Evolutionary conservation across 495 filamentous ascomycete genomes (phyloP).

Genomic region (Penicillium diatomitis): DNA sequence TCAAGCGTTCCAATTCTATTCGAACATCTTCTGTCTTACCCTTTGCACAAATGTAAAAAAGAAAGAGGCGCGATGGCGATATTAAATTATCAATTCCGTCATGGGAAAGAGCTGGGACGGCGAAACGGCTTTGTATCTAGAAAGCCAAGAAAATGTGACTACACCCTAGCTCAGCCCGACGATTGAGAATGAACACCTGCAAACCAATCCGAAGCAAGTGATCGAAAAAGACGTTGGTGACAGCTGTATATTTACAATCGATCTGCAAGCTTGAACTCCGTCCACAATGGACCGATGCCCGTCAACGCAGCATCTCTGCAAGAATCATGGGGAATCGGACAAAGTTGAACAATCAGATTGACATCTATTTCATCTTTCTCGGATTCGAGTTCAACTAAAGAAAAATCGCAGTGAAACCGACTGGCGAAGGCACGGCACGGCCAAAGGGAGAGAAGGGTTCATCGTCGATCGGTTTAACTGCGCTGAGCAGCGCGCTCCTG

Average conservation of each 20-base stretch:
- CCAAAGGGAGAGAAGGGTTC: constrained; percentile 6
- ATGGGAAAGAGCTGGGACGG: too few relatives aligned
- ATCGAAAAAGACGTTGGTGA: constrained; percentile 12
- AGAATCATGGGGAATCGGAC: not conserved
- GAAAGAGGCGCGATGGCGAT: too few relatives aligned
- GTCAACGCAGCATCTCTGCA: constrained; percentile 8
- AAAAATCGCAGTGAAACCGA: constrained; percentile 12
- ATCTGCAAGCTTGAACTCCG: constrained; percentile 5
- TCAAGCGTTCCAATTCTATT: too few relatives aligned
- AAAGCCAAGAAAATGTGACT: too few relatives aligned
- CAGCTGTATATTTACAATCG: constrained; percentile 26
- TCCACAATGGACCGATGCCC: constrained; percentile 10
- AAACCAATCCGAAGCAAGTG: not conserved
- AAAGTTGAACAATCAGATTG: too few relatives aligned
- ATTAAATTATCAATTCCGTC: too few relatives aligned
- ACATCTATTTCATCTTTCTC: not conserved
- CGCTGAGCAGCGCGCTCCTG: constrained; percentile 47
- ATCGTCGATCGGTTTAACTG: constrained; percentile 20
- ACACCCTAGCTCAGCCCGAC: too few relatives aligned
- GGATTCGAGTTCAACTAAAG: constrained; percentile 9
- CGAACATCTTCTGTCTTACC: too few relatives aligned
- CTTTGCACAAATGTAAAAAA: too few relatives aligned
- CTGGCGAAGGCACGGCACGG: constrained; percentile 9
- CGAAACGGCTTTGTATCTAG: too few relatives aligned
- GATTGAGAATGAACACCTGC: not conserved